Percentiles rank a stretch among this genome's conserved stretches.
phyloP scores from a whole-genome alignment of 169 alveolate genomes.

The Sarcocystis neurona region DNA sequence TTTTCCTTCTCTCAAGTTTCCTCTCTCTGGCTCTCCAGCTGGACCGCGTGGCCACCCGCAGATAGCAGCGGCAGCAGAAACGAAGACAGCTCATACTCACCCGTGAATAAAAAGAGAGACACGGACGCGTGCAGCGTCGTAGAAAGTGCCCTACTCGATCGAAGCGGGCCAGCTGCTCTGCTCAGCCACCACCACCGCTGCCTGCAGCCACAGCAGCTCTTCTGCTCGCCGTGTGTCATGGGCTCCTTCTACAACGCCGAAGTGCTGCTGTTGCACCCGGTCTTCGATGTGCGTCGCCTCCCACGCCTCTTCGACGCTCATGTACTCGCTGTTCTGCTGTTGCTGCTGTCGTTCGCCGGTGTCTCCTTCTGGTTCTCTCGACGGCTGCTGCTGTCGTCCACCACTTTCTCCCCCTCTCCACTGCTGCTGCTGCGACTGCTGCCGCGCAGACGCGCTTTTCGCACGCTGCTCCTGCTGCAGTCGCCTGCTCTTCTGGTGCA shows the following conservation, averaged over 20 bases:
- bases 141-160: too few species aligned
- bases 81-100: too few species aligned
- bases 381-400: not conserved
- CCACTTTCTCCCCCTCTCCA: not conserved
- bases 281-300: slow-evolving; percentile 31
- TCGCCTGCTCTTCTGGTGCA: not conserved
- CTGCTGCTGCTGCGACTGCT: not conserved
- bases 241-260: slow-evolving; percentile 33
- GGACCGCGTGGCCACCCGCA: too few species aligned
- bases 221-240: slow-evolving; percentile 45
- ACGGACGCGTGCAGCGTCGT: too few species aligned
- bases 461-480: not conserved
- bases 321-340: not conserved
- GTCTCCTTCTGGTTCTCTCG: not conserved
- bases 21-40: too few species aligned
- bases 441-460: not conserved
- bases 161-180: too few species aligned
- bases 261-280: slow-evolving; percentile 44
- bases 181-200: slow-evolving; percentile 10
- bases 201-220: slow-evolving; percentile 45
- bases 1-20: too few species aligned
- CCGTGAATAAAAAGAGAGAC: too few species aligned
- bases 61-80: too few species aligned
- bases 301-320: not conserved
- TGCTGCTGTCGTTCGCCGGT: not conserved